Percentiles rank a stretch among this genome's conserved stretches.
Evolutionary conservation across 495 filamentous ascomycete genomes (phyloP).

Genomic region (Lophiotrema nucula): DNA sequence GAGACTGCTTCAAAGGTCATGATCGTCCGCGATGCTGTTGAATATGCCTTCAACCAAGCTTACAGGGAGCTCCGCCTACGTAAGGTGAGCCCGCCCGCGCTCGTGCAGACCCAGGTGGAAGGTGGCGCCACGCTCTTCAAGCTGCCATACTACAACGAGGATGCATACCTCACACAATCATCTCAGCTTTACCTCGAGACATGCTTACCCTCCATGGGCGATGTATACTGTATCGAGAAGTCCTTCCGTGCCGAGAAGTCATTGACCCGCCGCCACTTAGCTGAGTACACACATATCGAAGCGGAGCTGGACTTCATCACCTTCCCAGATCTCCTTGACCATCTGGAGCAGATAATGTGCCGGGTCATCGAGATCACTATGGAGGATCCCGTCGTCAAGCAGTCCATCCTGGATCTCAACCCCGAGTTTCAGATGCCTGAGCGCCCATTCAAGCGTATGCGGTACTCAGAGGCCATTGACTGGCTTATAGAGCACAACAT

Average conservation of each 20-base stretch:
- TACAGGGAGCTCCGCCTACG: constrained; percentile 76
- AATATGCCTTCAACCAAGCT: constrained; percentile 77
- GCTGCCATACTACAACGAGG: constrained; percentile 91
- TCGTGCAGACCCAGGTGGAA: constrained; percentile 99
- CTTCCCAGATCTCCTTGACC: constrained; percentile 87
- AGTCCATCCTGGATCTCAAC: constrained; percentile 80
- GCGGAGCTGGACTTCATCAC: constrained; percentile 95
- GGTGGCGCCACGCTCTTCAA: constrained; percentile 93
- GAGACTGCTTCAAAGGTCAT: constrained; percentile 84
- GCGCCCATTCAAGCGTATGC: constrained; percentile 92
- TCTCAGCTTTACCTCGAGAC: constrained; percentile 98
- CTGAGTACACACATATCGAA: constrained; percentile 96
- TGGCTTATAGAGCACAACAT: constrained; percentile 91
- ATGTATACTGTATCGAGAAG: constrained; percentile 96
- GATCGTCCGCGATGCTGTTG: constrained; percentile 82
- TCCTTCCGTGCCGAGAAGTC: constrained; percentile 98
- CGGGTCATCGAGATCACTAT: constrained; percentile 76
- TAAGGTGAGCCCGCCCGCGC: constrained; percentile 89
- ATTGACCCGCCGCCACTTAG: constrained; percentile 88
- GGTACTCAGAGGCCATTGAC: constrained; percentile 87
- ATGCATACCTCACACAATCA: constrained; percentile 93
- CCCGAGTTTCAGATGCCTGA: constrained; percentile 76
- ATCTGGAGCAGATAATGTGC: constrained; percentile 88
- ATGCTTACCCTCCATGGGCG: constrained; percentile 81
- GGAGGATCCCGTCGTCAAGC: constrained; percentile 66